Conservation (phyloP, 306 rosid species). For the Quercus ilex region DNA sequence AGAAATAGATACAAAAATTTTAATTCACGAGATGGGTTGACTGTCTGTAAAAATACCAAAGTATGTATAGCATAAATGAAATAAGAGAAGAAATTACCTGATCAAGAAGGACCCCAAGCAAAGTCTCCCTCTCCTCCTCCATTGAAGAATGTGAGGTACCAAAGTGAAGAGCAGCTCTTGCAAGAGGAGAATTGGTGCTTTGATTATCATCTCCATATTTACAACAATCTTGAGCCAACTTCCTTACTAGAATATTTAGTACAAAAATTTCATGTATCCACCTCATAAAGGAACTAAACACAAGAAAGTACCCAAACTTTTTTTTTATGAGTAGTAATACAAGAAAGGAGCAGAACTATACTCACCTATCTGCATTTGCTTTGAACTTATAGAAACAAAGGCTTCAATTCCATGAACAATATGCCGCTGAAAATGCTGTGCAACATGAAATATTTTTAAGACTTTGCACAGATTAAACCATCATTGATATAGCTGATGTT, state of each 20-base stretch:
- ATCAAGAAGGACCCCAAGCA: conserved; percentile 55
- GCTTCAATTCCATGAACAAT: conserved; percentile 80
- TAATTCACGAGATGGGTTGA: conserved; percentile 10
- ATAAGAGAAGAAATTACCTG: conserved; percentile 58
- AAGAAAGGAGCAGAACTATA: conserved; percentile 18
- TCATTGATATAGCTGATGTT: neutral
- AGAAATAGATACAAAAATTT: neutral
- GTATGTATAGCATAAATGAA: neutral
- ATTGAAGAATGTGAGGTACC: conserved; percentile 54
- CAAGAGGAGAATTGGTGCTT: conserved; percentile 42
- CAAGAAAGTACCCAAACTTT: conserved; percentile 12
- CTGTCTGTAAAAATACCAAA: conserved; percentile 8
- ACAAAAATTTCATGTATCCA: conserved; percentile 23
- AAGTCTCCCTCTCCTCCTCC: conserved; percentile 65
- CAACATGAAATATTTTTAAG: conserved; percentile 17
- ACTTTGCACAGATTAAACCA: conserved; percentile 8
- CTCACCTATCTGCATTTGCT: conserved; percentile 85
- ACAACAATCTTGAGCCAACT: conserved; percentile 70
- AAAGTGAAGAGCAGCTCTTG: conserved; percentile 54
- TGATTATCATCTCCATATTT: conserved; percentile 67
- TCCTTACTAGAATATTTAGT: conserved; percentile 51
- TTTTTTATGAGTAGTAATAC: neutral
- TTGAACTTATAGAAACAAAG: conserved; percentile 58
- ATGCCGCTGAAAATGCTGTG: conserved; percentile 84
- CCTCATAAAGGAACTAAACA: conserved; percentile 22